Base-by-base conservation (phyloP, 1,284 basidiomycete species). In the Naganishia sp. region DNA sequence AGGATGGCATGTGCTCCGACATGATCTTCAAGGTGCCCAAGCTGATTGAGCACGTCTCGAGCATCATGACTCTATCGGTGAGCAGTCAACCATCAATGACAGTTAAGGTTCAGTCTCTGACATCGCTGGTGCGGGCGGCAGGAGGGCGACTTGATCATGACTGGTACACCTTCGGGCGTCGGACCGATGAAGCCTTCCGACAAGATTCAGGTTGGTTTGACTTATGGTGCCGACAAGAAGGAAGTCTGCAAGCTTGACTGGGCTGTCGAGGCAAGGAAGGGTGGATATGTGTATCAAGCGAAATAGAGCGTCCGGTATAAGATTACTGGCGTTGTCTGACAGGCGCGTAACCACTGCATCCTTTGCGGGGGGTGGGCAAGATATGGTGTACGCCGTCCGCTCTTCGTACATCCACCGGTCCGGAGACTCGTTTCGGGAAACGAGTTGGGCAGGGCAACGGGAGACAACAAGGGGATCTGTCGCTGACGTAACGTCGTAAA, bases 1-100 rank as follows among this genome's bases (percentile, higher is more conserved):
- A 99, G 78, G 83, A 90, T 67, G 95, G 93, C 4, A 86, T 84
- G 42, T 94, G 94, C 1, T 78, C 81, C 31, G 89, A 95, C 77
- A 97, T 99, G 95, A 90, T 98, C 69, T 95, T 95, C 82, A 84
- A 84, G 52, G 92, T 99, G 51, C 92, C 94, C 0, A 83, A 86
- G n/a, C 84, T 99, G 63, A 90, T 99, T 72, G 86, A 90, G 71
- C 93, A 96, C 74, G 85, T 96, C 54, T 94, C 93, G 2, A 89
- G 90, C 18, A 96, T 99, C 79, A 98, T 98, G 94, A 88, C 88
- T 0, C 84, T 98, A 21, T 93, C 97, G 84, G 91, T 88, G 49
- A 72, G 87, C 75, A 70, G 1, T 56, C 51, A 43, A 18, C 15
- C n/a, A n/a, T 9, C 13, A 5, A n/a, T 23, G 13, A n/a, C 3